Base-by-base conservation (phyloP, 2,329 filamentous ascomycete species). In the Colletotrichum sp. region DNA sequence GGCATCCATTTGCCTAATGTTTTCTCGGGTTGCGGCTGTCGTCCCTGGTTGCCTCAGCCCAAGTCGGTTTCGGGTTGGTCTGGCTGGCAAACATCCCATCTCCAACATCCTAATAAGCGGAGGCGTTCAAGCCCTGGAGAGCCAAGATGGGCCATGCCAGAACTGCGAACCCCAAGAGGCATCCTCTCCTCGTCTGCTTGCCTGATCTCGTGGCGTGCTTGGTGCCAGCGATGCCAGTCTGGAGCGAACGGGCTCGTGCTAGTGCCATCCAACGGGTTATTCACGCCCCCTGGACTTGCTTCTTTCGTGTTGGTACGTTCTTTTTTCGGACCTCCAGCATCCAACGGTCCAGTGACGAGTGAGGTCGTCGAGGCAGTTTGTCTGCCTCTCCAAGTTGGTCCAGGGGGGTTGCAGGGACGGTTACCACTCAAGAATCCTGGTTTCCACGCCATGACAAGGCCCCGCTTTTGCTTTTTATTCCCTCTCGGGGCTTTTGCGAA, bases 401-500 rank as follows among this genome's bases (percentile, higher is more conserved):
- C 36, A 24, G 39, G 73, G 55, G 26, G 39, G 66, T 32, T 39
- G 69, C 59, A 71, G 18, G 59, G 44, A 64, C 66, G 52, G 60
- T 44, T 12, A 62, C 49, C n/a, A 65, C 30, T 49, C 12, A 28
- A 34, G n/a, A 64, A 65, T 75, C 68, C 67, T 70, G 55, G 71
- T 60, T 67, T 49, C 52, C 34, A 71, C 49, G 60, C 71, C 71
- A 70, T 49, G 36, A 59, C 49, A 44, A 55, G 15, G 30, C 12
- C 64, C 52, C 57, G 49, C 57, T 63, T 28, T 28, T 72, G 36
- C 39, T 57, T 64, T 76, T 64, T 57, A 63, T 68, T 76, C 69
- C 69, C 69, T 68, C 69, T 73, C 69, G 69, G 73, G 73, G 73
- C 73, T 76, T 68, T 68, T 60, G 73, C 63, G 63, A 73, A 26